These are phyloP conservation scores for Prunus kanzakura DNA, from an alignment of 306 rosid species.

Conservation along the genomic window DNA sequence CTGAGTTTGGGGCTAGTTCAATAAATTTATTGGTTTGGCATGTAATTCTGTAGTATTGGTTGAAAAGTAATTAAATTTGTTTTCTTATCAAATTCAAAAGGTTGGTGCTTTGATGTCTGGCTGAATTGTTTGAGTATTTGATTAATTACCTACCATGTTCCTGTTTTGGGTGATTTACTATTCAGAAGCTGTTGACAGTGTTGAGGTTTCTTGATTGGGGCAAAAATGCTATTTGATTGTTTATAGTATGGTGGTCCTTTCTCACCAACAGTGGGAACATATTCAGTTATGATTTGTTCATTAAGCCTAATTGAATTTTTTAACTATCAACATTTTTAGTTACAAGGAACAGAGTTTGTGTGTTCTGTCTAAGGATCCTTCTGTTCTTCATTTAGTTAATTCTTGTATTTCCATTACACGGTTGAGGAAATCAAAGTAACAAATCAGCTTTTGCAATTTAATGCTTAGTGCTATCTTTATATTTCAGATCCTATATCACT, in stretches of 20 bases:
- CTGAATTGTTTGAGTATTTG: slow-evolving; percentile 9
- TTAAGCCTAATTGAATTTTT: not conserved
- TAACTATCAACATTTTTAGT: no score
- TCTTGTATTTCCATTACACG: not conserved
- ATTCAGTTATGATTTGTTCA: not conserved
- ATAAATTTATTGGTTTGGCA: slow-evolving; percentile 10
- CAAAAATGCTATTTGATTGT: slow-evolving; percentile 1
- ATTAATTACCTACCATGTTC: not conserved
- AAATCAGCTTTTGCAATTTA: slow-evolving; percentile 1
- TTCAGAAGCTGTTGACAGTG: not conserved
- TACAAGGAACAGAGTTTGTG: not conserved
- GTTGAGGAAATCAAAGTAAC: slow-evolving; percentile 7
- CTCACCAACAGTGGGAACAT: not conserved
- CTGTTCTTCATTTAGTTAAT: not conserved
- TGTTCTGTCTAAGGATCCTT: slow-evolving; percentile 2
- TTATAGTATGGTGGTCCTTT: not conserved
- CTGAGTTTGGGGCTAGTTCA: not conserved
- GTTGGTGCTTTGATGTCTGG: slow-evolving; percentile 16
- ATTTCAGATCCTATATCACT: slow-evolving; percentile 91
- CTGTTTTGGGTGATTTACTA: slow-evolving; percentile 13
- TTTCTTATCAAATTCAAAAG: not conserved
- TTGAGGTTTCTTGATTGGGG: not conserved
- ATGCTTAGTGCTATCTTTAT: slow-evolving; percentile 18
- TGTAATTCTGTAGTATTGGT: slow-evolving; percentile 2
- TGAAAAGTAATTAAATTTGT: not conserved